Evolutionary conservation across 768 basidiomycete species (phyloP).

Genomic region (Xerocomellus amylosporus): DNA sequence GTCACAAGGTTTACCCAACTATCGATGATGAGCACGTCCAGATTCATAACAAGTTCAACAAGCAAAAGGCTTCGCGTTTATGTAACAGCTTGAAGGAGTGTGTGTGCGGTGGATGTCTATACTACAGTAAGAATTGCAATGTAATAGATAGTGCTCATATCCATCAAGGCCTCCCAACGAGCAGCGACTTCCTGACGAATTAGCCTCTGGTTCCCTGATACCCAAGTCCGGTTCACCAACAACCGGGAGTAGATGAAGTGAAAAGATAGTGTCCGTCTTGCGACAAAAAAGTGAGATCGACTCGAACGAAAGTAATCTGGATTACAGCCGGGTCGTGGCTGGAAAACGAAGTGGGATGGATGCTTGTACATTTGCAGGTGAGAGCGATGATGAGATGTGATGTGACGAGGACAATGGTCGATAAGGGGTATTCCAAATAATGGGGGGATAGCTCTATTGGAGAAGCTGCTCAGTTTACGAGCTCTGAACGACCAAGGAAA

Average conservation of each 20-base stretch:
- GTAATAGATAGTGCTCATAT: neutral
- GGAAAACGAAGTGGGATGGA: neutral
- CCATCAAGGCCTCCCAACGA: conserved; percentile 8
- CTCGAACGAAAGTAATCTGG: conserved; percentile 20
- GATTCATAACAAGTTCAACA: neutral
- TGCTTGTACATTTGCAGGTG: conserved; percentile 3
- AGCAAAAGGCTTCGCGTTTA: conserved; percentile 8
- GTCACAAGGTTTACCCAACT: too few species aligned
- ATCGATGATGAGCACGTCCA: too few species aligned
- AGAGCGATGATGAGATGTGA: neutral
- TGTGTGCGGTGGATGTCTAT: neutral
- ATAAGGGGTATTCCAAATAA: neutral
- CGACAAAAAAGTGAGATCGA: conserved; percentile 7
- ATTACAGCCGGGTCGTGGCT: conserved; percentile 10
- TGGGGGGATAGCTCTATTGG: neutral
- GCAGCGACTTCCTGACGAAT: conserved; percentile 6
- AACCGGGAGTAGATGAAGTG: neutral
- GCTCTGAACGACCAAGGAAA: neutral
- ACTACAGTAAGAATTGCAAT: neutral
- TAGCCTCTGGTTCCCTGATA: neutral
- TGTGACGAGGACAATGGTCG: neutral
- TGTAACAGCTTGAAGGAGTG: conserved; percentile 19
- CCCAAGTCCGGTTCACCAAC: conserved; percentile 2
- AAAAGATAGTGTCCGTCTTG: conserved; percentile 13
- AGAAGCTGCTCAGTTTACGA: neutral